These are phyloP conservation scores for Ambrosia trifida DNA, from an alignment of 129 eudicot genomes.

Conservation along the genomic window DNA sequence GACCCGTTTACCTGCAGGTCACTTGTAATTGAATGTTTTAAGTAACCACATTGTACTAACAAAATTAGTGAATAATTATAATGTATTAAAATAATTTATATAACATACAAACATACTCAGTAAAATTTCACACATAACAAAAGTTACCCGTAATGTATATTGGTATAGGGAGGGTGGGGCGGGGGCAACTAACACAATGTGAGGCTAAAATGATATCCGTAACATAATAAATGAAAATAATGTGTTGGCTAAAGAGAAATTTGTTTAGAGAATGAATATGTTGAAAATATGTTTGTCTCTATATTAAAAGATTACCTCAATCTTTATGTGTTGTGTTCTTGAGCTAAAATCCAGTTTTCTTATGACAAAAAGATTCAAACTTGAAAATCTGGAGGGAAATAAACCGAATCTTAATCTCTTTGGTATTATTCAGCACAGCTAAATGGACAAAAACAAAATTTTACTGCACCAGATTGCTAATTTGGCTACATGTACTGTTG, in stretches of 20 bases:
- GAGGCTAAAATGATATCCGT: background rate
- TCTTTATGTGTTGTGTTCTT: conserved; percentile 22
- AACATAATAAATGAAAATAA: background rate
- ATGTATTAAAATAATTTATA: background rate
- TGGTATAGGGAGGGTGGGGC: too few species aligned
- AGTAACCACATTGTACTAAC: too few species aligned
- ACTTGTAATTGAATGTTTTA: too few species aligned
- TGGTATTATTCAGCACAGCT: conserved; percentile 14
- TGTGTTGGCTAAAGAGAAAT: background rate
- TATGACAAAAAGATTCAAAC: conserved; percentile 23
- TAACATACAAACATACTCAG: background rate
- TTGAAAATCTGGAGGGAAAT: conserved; percentile 17
- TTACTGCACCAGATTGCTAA: conserved; percentile 23
- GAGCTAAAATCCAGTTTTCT: conserved; percentile 10
- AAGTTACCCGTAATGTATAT: too few species aligned
- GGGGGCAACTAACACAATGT: too few species aligned
- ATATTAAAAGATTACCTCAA: background rate
- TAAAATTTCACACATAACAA: too few species aligned
- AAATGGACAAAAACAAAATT: conserved; percentile 33
- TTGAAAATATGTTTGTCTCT: background rate
- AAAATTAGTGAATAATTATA: background rate
- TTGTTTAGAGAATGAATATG: background rate
- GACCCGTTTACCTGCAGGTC: too few species aligned
- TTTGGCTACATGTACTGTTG: conserved; percentile 31
- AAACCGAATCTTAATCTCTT: conserved; percentile 27